These are phyloP conservation scores for Coemansia sp. DNA, from an alignment of 192 early-diverging fungal genomes.

Conservation along the genomic window DNA sequence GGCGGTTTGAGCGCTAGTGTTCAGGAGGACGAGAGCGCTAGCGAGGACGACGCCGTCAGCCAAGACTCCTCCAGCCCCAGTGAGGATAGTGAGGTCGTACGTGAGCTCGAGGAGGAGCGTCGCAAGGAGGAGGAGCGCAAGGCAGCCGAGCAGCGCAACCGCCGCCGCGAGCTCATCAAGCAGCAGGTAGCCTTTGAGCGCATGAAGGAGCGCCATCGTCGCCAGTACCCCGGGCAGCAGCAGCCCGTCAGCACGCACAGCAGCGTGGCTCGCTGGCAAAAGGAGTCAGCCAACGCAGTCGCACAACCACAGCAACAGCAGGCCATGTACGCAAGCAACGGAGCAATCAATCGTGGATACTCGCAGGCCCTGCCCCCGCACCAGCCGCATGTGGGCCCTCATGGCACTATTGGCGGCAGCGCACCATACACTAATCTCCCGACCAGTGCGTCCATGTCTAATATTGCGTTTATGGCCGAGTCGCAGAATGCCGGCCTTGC, in stretches of 20 bases:
- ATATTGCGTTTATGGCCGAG: constrained; percentile 21
- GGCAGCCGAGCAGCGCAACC: constrained; percentile 43
- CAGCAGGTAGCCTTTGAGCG: constrained; percentile 56
- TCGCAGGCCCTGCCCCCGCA: background rate
- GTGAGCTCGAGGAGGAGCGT: constrained; percentile 36
- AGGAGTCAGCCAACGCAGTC: constrained; percentile 21
- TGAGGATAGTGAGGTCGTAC: background rate
- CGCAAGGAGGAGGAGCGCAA: constrained; percentile 52
- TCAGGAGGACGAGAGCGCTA: constrained; percentile 9
- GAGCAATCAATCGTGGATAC: constrained; percentile 26
- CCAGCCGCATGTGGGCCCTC: background rate
- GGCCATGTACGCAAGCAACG: constrained; percentile 20
- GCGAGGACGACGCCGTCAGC: constrained; percentile 6
- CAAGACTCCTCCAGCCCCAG: background rate
- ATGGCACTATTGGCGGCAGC: background rate
- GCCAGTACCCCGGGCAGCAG: constrained; percentile 29
- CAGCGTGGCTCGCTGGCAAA: constrained; percentile 43
- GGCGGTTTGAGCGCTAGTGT: background rate
- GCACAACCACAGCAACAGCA: constrained; percentile 13
- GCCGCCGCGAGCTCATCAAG: constrained; percentile 51
- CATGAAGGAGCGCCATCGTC: constrained; percentile 54
- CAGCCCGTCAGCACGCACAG: constrained; percentile 8
- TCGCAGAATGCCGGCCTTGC: background rate
- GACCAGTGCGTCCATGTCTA: constrained; percentile 43
- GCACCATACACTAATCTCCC: constrained; percentile 8